Evolutionary conservation across 2,329 filamentous ascomycete genomes (phyloP).

Genomic region (Alternaria gansuensis): DNA sequence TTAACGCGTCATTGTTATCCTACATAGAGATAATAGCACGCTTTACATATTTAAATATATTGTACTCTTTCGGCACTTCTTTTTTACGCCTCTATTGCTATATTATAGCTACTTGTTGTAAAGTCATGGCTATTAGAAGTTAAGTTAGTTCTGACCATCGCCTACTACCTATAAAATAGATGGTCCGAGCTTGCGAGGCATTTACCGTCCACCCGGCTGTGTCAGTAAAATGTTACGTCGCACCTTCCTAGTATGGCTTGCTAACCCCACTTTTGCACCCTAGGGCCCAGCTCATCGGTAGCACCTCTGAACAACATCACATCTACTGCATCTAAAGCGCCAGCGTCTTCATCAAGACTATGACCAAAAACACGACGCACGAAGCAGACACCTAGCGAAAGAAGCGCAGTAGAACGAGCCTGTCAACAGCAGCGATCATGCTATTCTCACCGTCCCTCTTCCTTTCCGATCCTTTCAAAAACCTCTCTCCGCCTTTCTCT

Average conservation of each 20-base stretch:
- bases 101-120: too few species aligned
- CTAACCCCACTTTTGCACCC: constrained; percentile 7
- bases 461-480: not conserved
- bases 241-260: not conserved
- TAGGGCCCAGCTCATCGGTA: not conserved
- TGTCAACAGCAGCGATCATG: not conserved
- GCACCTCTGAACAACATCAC: not conserved
- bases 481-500: not conserved
- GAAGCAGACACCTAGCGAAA: not conserved
- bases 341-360: not conserved
- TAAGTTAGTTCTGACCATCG: too few species aligned
- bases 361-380: not conserved
- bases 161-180: too few species aligned
- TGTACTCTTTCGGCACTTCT: too few species aligned
- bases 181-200: not conserved
- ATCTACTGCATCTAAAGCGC: not conserved
- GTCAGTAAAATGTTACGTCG: not conserved
- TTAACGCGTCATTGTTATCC: too few species aligned
- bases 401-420: not conserved
- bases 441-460: not conserved
- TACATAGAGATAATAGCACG: too few species aligned
- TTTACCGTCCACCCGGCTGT: not conserved
- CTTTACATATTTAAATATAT: too few species aligned
- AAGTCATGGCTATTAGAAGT: too few species aligned
- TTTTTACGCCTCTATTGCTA: too few species aligned